Evolutionary conservation across 2,329 filamentous ascomycete genomes (phyloP).

Genomic region (Xylaria sp.): DNA sequence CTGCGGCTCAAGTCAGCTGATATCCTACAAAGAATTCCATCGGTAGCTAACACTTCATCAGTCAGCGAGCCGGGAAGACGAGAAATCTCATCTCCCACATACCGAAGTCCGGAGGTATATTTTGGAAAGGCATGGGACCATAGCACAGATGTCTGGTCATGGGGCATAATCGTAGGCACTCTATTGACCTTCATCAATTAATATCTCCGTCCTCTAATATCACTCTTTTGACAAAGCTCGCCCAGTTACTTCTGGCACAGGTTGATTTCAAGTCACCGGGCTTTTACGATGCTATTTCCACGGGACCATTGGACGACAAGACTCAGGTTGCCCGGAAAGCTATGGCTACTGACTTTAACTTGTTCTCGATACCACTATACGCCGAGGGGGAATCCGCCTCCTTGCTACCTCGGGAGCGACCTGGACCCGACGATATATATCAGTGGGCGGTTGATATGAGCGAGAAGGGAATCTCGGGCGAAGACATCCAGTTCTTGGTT

Average conservation of each 20-base stretch:
- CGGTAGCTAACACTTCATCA: not conserved
- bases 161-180: slow-evolving; percentile 1
- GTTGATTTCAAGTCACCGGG: not conserved
- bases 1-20: slow-evolving; percentile 2
- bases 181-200: not conserved
- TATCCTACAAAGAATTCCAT: not conserved
- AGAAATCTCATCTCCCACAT: slow-evolving; percentile 10
- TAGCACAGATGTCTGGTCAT: slow-evolving; percentile 7
- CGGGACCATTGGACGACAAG: not conserved
- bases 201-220: not conserved
- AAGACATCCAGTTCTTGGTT: slow-evolving; percentile 1
- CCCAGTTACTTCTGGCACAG: slow-evolving; percentile 1
- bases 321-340: not conserved
- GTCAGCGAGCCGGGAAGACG: not conserved
- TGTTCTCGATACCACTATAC: not conserved
- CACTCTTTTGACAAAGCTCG: not conserved
- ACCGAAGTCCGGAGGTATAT: slow-evolving; percentile 13
- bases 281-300: slow-evolving; percentile 8
- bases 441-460: not conserved
- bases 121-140: not conserved
- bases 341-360: not conserved
- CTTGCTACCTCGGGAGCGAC: not conserved
- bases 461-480: not conserved
- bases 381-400: not conserved
- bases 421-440: not conserved